Conservation (phyloP, 176 grass and related monocot genomes). For the Aegilops umbellulata region DNA sequence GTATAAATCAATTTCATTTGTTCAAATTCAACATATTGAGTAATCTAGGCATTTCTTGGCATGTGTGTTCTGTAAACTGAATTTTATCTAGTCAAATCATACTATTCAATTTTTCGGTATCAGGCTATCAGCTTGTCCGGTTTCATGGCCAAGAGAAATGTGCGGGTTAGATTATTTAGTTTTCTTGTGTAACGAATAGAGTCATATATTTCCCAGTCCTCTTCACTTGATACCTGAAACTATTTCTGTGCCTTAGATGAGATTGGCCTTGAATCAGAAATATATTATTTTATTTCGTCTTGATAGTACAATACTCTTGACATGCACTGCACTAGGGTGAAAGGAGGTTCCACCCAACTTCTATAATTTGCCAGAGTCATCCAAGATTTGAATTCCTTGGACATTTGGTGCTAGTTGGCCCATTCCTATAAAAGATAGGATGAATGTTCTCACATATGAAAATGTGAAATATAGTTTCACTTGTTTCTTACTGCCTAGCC, state of each 20-base stretch:
- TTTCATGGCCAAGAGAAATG: slow-evolving; percentile 16
- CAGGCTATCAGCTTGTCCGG: not conserved
- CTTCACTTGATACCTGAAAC: not conserved
- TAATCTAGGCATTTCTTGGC: not conserved
- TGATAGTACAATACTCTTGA: slow-evolving; percentile 4
- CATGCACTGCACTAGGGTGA: not conserved
- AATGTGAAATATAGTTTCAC: not conserved
- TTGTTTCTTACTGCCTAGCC: not conserved
- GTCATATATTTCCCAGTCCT: not conserved
- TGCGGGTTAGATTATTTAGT: not conserved
- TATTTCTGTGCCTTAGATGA: slow-evolving; percentile 1
- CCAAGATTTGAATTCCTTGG: not conserved
- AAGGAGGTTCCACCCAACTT: not conserved
- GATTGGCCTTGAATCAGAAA: not conserved
- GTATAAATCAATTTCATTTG: slow-evolving; percentile 15
- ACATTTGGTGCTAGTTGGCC: not conserved
- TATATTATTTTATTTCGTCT: not conserved
- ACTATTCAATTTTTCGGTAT: not conserved
- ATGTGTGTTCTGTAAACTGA: not conserved
- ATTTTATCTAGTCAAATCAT: slow-evolving; percentile 16
- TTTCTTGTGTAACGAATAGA: slow-evolving; percentile 1
- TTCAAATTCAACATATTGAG: not conserved
- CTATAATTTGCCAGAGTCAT: slow-evolving; percentile 6
- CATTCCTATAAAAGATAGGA: not conserved
- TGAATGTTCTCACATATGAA: not conserved